Percentiles rank a stretch among this genome's conserved stretches.
phyloP scores from a whole-genome alignment of 1,284 basidiomycete species.

The Stereum hirsutum region DNA sequence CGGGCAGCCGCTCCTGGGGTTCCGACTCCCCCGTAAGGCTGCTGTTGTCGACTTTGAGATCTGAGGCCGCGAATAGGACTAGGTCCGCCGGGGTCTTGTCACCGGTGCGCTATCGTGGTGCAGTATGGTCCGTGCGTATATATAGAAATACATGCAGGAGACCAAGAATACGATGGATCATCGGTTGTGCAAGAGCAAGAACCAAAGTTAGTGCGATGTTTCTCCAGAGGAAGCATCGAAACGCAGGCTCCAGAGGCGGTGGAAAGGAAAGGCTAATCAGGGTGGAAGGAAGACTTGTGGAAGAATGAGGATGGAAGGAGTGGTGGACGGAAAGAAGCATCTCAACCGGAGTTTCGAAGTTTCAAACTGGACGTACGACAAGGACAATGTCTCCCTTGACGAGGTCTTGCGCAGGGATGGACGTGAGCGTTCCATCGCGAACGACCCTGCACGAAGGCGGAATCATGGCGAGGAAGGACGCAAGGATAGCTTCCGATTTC shows the following conservation, averaged over 20 bases:
- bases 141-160: too few relatives aligned
- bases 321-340: too few relatives aligned
- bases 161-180: too few relatives aligned
- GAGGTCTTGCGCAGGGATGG: slow-evolving; percentile 52
- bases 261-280: too few relatives aligned
- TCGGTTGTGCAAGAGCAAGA: too few relatives aligned
- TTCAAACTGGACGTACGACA: slow-evolving; percentile 32
- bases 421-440: slow-evolving; percentile 46
- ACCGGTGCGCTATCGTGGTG: slow-evolving; percentile 53
- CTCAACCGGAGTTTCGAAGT: too few relatives aligned
- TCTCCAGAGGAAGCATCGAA: too few relatives aligned
- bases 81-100: slow-evolving; percentile 67
- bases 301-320: too few relatives aligned
- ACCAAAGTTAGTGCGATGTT: too few relatives aligned
- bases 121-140: too few relatives aligned
- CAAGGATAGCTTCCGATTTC: slow-evolving; percentile 62
- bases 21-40: slow-evolving; percentile 65
- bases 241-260: too few relatives aligned
- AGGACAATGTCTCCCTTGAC: slow-evolving; percentile 66
- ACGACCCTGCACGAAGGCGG: slow-evolving; percentile 58
- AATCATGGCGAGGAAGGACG: slow-evolving; percentile 65
- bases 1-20: slow-evolving; percentile 46
- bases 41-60: slow-evolving; percentile 63
- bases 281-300: too few relatives aligned
- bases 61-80: slow-evolving; percentile 45